phyloP scores from a whole-genome alignment of 108 stramenopile species.

The Pseudonitzschia multiseries region DNA sequence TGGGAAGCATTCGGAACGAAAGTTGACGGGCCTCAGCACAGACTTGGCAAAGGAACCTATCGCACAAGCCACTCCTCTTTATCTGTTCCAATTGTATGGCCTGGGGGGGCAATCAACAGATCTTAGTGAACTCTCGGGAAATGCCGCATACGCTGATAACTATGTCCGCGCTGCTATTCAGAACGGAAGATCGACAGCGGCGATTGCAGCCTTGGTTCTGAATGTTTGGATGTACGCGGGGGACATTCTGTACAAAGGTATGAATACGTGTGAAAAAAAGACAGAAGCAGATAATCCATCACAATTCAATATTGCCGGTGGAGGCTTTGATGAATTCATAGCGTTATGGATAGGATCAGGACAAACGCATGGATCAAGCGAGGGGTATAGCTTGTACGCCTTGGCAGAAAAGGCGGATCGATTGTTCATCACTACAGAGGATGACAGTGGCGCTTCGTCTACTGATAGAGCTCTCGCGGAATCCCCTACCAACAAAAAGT shows the following conservation, averaged over 20 bases:
- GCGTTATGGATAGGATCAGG: slow-evolving; percentile 75
- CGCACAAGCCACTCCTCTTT: slow-evolving; percentile 44
- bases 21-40: slow-evolving; percentile 41
- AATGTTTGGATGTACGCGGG: slow-evolving; percentile 71
- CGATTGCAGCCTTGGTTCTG: slow-evolving; percentile 55
- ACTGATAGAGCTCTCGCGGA: slow-evolving; percentile 32
- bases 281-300: slow-evolving; percentile 56
- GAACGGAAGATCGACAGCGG: slow-evolving; percentile 30
- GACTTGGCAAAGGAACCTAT: slow-evolving; percentile 24
- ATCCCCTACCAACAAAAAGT: slow-evolving; percentile 49
- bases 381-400: slow-evolving; percentile 72
- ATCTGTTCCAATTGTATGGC: slow-evolving; percentile 70
- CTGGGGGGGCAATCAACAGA: slow-evolving; percentile 41
- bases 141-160: slow-evolving; percentile 57
- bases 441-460: background rate
- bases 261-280: slow-evolving; percentile 56
- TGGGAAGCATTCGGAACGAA: slow-evolving; percentile 49
- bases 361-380: slow-evolving; percentile 47
- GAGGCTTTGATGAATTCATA: slow-evolving; percentile 76
- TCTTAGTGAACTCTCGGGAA: slow-evolving; percentile 15
- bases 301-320: slow-evolving; percentile 43
- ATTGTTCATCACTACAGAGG: slow-evolving; percentile 37
- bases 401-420: slow-evolving; percentile 52
- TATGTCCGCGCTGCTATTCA: slow-evolving; percentile 49
- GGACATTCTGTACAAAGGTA: slow-evolving; percentile 60